Conservation (phyloP, 169 alveolate species). For the Ichthyophthirius multifiliis region DNA sequence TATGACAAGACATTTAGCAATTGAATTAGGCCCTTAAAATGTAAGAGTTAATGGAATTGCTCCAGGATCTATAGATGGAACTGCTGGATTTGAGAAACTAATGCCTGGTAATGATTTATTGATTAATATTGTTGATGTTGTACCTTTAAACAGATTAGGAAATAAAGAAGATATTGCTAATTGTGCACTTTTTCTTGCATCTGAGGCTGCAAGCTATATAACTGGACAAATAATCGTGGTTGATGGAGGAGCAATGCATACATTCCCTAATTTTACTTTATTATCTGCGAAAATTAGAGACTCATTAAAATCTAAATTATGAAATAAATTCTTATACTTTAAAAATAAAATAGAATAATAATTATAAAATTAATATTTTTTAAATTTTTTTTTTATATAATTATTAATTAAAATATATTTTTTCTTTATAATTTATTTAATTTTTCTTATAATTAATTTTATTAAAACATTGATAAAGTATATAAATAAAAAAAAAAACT, state of each 20-base stretch:
- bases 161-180: constrained; percentile 71
- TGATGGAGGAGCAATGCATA: constrained; percentile 81
- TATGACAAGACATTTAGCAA: constrained; percentile 83
- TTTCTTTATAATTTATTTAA: too few species aligned
- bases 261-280: constrained; percentile 55
- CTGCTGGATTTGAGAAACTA: constrained; percentile 58
- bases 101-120: neutral
- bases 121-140: constrained; percentile 17
- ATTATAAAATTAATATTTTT: too few species aligned
- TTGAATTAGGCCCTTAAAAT: constrained; percentile 85
- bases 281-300: neutral
- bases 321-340: too few species aligned
- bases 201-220: constrained; percentile 70
- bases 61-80: constrained; percentile 86
- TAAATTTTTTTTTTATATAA: too few species aligned
- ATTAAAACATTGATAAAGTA: too few species aligned
- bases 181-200: constrained; percentile 66
- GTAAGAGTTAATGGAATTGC: constrained; percentile 85
- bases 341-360: too few species aligned
- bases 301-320: neutral
- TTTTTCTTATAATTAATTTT: too few species aligned
- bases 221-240: constrained; percentile 80
- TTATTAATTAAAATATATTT: too few species aligned
- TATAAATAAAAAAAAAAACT: too few species aligned
- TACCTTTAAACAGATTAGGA: constrained; percentile 71